Evolutionary conservation across 345 rosid genomes (phyloP).

Genomic region (Heritiera littoralis): DNA sequence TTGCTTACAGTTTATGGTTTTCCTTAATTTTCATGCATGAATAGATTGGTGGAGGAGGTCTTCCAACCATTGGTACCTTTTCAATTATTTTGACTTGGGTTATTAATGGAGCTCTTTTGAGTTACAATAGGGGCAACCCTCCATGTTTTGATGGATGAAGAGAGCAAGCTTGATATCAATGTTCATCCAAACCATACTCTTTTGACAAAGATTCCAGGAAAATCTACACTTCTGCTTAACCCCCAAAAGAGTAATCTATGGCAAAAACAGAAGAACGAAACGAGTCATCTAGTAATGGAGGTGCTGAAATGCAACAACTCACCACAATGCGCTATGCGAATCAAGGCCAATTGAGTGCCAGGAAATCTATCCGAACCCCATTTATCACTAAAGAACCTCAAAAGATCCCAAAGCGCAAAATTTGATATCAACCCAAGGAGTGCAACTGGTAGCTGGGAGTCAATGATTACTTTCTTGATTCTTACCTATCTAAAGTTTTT

Average conservation of each 20-base stretch:
- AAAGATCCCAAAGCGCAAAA: slow-evolving; percentile 85
- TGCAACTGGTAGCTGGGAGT: slow-evolving; percentile 90
- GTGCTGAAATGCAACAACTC: slow-evolving; percentile 28
- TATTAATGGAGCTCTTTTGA: background rate
- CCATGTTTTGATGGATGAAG: background rate
- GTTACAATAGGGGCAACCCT: background rate
- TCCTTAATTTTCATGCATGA: background rate
- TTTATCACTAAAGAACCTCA: slow-evolving; percentile 64
- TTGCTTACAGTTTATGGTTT: background rate
- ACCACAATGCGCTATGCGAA: slow-evolving; percentile 80
- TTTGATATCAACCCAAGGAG: slow-evolving; percentile 76
- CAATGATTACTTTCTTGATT: too few relatives aligned
- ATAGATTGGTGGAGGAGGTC: background rate
- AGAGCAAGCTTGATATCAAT: background rate
- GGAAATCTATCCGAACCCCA: slow-evolving; percentile 77
- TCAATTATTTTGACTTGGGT: background rate
- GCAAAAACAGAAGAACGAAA: background rate
- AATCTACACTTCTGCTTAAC: background rate
- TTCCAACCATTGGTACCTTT: background rate
- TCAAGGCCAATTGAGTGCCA: slow-evolving; percentile 43
- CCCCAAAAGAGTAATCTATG: slow-evolving; percentile 15
- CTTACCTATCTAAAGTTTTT: background rate
- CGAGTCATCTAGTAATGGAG: background rate
- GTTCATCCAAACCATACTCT: background rate
- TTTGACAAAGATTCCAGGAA: background rate